Evolutionary conservation across 148 eudicot genomes (phyloP).

Genomic region (Chenopodium formosanum): DNA sequence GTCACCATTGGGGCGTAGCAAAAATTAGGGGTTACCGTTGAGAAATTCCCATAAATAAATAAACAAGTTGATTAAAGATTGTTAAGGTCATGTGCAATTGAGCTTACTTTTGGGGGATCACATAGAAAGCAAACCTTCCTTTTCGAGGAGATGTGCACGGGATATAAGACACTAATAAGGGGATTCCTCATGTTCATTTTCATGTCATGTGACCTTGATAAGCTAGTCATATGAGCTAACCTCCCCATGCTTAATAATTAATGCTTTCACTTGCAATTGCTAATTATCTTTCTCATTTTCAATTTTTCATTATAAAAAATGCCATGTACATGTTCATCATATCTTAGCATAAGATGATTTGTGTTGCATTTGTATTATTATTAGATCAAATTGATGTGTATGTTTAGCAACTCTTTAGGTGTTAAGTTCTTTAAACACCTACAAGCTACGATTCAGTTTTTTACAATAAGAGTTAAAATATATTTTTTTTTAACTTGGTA

Average conservation of each 20-base stretch:
- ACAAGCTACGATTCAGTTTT: no score
- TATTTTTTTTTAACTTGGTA: no score
- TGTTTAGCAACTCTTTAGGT: no score
- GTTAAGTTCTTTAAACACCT: no score
- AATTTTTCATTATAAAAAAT: no score
- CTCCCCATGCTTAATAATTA: not conserved
- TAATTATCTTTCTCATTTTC: not conserved
- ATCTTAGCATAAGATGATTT: not conserved
- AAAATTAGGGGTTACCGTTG: no score
- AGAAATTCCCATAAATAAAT: no score
- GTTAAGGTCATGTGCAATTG: not conserved
- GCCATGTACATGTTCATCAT: not conserved
- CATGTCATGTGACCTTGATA: not conserved
- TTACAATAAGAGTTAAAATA: no score
- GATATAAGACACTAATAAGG: not conserved
- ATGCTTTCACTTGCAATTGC: not conserved
- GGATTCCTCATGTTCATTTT: not conserved
- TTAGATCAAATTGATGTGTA: not conserved
- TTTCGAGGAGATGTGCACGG: not conserved
- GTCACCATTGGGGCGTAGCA: no score
- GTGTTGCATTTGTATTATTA: not conserved
- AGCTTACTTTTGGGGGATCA: conserved; percentile 5
- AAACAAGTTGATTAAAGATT: not conserved
- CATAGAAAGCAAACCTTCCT: not conserved
- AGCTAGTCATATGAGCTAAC: not conserved